Conservation (phyloP, 805 yeast species). For the Candida silvatica region DNA sequence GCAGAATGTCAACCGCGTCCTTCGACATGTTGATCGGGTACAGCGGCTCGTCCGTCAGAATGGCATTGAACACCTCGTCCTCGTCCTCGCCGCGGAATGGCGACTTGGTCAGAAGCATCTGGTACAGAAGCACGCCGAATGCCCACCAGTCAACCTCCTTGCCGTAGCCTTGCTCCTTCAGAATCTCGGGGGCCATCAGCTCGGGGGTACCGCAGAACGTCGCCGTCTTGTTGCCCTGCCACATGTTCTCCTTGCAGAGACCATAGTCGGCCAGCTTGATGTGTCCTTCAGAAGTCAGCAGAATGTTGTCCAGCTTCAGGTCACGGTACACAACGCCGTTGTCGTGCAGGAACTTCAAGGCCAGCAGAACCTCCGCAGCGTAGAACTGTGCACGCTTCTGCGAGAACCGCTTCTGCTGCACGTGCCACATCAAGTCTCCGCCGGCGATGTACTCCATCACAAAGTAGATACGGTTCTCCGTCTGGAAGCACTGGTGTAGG, state of each 20-base stretch:
- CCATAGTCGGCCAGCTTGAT: constrained; percentile 97
- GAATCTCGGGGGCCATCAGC: constrained; percentile 97
- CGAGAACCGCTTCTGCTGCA: constrained; percentile 84
- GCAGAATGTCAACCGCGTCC: constrained; percentile 90
- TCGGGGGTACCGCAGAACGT: constrained; percentile 99
- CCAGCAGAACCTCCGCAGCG: constrained; percentile 92
- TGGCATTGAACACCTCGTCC: constrained; percentile 95
- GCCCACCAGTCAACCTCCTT: constrained; percentile 99
- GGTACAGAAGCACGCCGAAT: constrained; percentile 91
- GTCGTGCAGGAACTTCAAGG: constrained; percentile 88
- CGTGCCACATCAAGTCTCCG: constrained; percentile 99
- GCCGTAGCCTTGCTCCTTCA: constrained; percentile 86
- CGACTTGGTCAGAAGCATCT: constrained; percentile 92
- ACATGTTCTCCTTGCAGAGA: constrained; percentile 77
- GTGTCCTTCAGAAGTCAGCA: constrained; percentile 86
- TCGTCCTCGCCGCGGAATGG: constrained; percentile 88
- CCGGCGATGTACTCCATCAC: constrained; percentile 98
- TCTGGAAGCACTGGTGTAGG: constrained; percentile 92
- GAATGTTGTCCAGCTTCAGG: constrained; percentile 87
- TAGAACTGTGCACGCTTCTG: constrained; percentile 92
- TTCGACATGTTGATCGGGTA: constrained; percentile 97
- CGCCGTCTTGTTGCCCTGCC: constrained; percentile 66
- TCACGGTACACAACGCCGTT: constrained; percentile 96
- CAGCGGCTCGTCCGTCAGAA: constrained; percentile 90
- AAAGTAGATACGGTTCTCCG: constrained; percentile 93